These are phyloP conservation scores for Pythium vanterpoolii DNA, from an alignment of 352 stramenopile species.

Conservation along the genomic window DNA sequence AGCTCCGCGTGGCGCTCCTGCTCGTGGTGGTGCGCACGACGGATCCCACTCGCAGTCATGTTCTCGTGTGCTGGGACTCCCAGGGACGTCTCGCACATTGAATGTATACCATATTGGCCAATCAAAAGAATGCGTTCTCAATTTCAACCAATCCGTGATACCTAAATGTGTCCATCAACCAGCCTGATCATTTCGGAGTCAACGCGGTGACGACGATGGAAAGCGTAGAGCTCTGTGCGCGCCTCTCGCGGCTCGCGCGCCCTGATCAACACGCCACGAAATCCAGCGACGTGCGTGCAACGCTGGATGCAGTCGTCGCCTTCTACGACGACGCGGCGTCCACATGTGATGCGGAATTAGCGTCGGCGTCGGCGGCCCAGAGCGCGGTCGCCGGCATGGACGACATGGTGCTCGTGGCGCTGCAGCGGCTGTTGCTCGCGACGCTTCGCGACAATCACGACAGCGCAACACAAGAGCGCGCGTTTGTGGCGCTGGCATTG, in stretches of 20 bases:
- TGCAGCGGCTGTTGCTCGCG: constrained; percentile 52
- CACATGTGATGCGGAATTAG: too few relatives aligned
- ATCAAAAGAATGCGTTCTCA: background rate
- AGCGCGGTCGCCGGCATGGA: constrained; percentile 38
- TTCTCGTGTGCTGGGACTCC: background rate
- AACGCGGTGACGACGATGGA: constrained; percentile 17
- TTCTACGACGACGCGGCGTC: constrained; percentile 28
- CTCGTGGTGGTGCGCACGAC: constrained; percentile 10
- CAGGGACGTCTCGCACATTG: background rate
- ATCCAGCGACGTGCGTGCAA: constrained; percentile 26
- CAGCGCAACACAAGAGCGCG: constrained; percentile 26
- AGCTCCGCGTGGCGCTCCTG: constrained; percentile 59
- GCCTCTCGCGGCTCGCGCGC: constrained; percentile 57
- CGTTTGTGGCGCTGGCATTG: constrained; percentile 29
- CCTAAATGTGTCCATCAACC: background rate
- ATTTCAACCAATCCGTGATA: constrained; percentile 26
- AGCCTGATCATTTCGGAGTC: constrained; percentile 1
- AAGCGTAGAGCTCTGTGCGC: constrained; percentile 59
- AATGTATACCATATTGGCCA: background rate
- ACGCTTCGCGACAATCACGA: constrained; percentile 23
- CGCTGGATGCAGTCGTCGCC: constrained; percentile 24
- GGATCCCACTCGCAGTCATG: constrained; percentile 13
- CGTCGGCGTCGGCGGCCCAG: background rate
- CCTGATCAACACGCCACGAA: background rate
- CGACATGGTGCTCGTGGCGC: constrained; percentile 60